These are phyloP conservation scores for Tetracentron sinense DNA, from an alignment of 164 flowering plant species.

Conservation along the genomic window DNA sequence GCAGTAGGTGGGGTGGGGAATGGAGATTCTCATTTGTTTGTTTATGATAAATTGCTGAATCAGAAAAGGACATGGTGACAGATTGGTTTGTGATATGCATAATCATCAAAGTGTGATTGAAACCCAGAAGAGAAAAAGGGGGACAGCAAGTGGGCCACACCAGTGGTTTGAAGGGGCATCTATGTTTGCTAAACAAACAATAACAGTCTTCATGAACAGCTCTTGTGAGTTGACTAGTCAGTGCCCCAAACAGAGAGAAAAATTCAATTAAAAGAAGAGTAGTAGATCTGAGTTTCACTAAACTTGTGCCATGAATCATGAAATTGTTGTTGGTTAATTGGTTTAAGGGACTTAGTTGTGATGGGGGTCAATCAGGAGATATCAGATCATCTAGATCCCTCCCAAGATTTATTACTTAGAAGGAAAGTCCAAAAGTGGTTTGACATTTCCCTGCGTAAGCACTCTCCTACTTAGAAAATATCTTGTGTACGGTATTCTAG, in stretches of 20 bases:
- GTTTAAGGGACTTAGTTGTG: no score
- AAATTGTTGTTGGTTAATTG: no score
- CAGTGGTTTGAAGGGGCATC: not conserved
- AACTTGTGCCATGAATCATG: no score
- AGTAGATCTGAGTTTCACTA: no score
- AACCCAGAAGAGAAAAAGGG: constrained; percentile 37
- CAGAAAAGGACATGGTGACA: constrained; percentile 36
- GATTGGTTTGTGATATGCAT: constrained; percentile 42
- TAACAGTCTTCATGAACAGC: constrained; percentile 32
- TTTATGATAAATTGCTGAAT: constrained; percentile 23
- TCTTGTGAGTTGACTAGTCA: no score
- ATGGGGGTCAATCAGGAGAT: no score
- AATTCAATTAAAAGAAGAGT: not conserved
- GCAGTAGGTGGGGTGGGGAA: constrained; percentile 13
- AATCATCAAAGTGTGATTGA: constrained; percentile 58
- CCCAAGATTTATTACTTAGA: no score
- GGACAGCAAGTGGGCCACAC: constrained; percentile 45
- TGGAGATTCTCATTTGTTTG: constrained; percentile 33
- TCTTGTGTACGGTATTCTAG: no score
- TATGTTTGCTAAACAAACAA: constrained; percentile 9
- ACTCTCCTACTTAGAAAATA: no score
- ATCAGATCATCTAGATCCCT: no score
- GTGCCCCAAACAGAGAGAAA: constrained; percentile 12
- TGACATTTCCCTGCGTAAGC: no score
- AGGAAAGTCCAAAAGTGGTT: no score